Evolutionary conservation across 2,329 filamentous ascomycete genomes (phyloP).

Genomic region (Hortaea sp.): DNA sequence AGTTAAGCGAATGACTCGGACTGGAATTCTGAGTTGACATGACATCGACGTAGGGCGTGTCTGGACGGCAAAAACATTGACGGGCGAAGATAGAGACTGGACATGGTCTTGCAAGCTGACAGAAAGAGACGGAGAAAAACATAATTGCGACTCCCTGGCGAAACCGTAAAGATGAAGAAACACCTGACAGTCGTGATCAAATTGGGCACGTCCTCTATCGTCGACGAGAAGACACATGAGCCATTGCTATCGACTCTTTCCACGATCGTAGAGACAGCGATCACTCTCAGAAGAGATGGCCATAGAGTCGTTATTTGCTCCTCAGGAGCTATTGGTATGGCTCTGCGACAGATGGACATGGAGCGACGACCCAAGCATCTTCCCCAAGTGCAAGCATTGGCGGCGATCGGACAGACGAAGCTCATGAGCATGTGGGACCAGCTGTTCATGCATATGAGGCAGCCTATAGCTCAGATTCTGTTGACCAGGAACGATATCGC

Average conservation of each 20-base stretch:
- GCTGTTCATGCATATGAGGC: slow-evolving; percentile 74
- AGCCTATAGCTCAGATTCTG: slow-evolving; percentile 90
- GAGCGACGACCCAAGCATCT: slow-evolving; percentile 82
- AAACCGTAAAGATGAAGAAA: slow-evolving; percentile 51
- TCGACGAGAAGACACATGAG: slow-evolving; percentile 90
- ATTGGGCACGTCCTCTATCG: slow-evolving; percentile 96
- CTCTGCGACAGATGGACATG: slow-evolving; percentile 79
- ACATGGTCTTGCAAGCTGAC: neutral
- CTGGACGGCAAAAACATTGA: neutral
- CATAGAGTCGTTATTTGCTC: slow-evolving; percentile 94
- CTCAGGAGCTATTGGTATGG: slow-evolving; percentile 92
- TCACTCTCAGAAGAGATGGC: slow-evolving; percentile 77
- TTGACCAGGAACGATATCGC: slow-evolving; percentile 93
- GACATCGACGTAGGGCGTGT: neutral
- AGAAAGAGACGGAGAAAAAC: neutral
- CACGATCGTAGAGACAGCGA: slow-evolving; percentile 87
- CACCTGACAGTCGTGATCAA: slow-evolving; percentile 76
- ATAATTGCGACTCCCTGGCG: neutral
- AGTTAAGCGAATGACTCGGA: neutral
- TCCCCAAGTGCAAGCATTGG: slow-evolving; percentile 81
- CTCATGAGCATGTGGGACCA: slow-evolving; percentile 94
- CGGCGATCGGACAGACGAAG: slow-evolving; percentile 90
- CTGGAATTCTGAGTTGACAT: neutral
- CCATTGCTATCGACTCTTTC: slow-evolving; percentile 84
- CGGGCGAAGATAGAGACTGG: neutral